These are phyloP conservation scores for Thelephora ganbajun DNA, from an alignment of 768 basidiomycete species.

Conservation along the genomic window DNA sequence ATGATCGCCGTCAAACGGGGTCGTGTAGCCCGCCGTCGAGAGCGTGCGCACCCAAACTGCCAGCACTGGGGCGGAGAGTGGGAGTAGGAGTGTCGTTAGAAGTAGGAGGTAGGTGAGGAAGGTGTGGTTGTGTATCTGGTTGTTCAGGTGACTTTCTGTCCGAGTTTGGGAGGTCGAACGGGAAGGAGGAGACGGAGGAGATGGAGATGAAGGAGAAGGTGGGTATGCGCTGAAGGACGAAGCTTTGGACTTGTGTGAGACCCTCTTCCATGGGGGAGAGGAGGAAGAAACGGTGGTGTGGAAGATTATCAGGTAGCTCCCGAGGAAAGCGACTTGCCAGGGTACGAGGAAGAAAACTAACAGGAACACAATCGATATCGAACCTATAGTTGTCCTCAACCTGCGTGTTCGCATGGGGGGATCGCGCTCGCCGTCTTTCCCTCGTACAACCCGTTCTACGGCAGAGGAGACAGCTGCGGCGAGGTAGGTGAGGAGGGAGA, in stretches of 20 bases:
- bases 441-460: not conserved
- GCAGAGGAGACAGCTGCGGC: too few relatives aligned
- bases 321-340: conserved; percentile 84
- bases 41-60: conserved; percentile 86
- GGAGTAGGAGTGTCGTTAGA: conserved; percentile 71
- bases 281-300: conserved; percentile 35
- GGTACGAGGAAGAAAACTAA: conserved; percentile 72
- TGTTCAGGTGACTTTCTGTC: not conserved
- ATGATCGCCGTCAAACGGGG: conserved; percentile 77
- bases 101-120: conserved; percentile 43
- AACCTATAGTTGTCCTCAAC: conserved; percentile 36
- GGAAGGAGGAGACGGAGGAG: conserved; percentile 1
- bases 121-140: not conserved
- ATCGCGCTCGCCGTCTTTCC: not conserved
- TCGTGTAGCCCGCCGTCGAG: conserved; percentile 60
- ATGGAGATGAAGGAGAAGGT: not conserved
- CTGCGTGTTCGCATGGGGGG: conserved; percentile 13
- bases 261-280: not conserved
- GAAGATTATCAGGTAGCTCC: conserved; percentile 70
- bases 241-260: too few relatives aligned
- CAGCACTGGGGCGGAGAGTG: conserved; percentile 61
- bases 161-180: not conserved
- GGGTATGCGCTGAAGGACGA: too few relatives aligned
- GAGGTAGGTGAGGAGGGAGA: not conserved
- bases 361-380: conserved; percentile 44